These are phyloP conservation scores for Ciborinia camelliae DNA, from an alignment of 2,329 filamentous ascomycete genomes.

Conservation along the genomic window DNA sequence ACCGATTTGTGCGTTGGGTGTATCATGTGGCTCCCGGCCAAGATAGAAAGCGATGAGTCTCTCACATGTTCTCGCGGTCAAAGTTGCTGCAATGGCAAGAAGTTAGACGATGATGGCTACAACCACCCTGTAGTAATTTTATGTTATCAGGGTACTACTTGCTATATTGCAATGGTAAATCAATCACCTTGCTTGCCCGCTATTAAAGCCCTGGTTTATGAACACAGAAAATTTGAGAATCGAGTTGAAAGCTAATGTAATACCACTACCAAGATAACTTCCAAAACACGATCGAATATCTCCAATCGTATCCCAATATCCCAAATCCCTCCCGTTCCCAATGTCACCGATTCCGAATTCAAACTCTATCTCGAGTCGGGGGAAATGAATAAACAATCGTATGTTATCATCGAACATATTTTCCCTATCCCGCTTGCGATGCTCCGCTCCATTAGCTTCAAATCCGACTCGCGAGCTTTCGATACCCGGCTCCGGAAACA, in stretches of 20 bases:
- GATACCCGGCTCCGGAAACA: not conserved
- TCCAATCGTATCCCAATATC: not conserved
- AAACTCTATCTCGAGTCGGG: not conserved
- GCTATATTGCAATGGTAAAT: not conserved
- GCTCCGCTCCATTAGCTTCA: not conserved
- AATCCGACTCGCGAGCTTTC: not conserved
- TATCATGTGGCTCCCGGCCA: slow-evolving; percentile 9
- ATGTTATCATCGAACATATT: not conserved
- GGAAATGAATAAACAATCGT: not conserved
- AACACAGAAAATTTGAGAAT: not conserved
- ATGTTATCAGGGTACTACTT: not conserved
- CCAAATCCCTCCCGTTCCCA: not conserved
- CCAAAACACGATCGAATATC: not conserved
- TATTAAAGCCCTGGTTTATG: no score
- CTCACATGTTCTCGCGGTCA: not conserved
- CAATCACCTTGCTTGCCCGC: no score
- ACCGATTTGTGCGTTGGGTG: not conserved
- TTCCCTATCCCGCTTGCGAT: not conserved
- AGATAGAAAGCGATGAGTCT: not conserved
- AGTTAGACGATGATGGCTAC: slow-evolving; percentile 1
- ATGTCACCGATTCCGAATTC: not conserved
- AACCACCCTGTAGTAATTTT: slow-evolving; percentile 7
- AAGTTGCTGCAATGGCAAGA: not conserved
- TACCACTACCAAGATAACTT: not conserved
- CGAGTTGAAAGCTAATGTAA: not conserved